A percentile compares a stretch with the other conserved stretches of the same genome.
phyloP scores from a whole-genome alignment of 2,329 filamentous ascomycete genomes.

The Aspergillus sp. region DNA sequence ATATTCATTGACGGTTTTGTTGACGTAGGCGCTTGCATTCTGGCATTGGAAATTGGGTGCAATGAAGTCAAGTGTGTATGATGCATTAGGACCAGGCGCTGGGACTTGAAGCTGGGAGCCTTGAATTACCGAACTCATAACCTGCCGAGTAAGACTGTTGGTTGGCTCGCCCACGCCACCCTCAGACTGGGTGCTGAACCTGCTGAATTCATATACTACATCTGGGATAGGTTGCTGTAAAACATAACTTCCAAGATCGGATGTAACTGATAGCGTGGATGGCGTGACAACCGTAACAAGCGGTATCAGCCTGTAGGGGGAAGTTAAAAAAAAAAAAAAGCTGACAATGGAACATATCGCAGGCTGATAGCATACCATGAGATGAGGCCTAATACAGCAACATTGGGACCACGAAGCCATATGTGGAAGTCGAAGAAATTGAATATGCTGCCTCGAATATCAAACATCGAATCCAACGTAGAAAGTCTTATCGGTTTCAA shows the following conservation, averaged over 20 bases:
- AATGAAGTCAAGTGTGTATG: background rate
- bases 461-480: constrained; percentile 4
- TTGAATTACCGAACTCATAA: background rate
- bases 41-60: background rate
- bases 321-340: too few relatives aligned
- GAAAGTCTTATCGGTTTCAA: background rate
- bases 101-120: background rate
- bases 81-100: background rate
- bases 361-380: background rate
- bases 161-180: background rate
- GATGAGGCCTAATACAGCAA: background rate
- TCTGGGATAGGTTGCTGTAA: background rate
- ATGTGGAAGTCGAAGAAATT: constrained; percentile 2
- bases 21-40: background rate
- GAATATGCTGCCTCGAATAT: constrained; percentile 6
- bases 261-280: background rate
- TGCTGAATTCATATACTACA: background rate
- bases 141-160: background rate
- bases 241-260: background rate
- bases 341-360: background rate
- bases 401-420: background rate
- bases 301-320: background rate
- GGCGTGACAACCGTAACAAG: constrained; percentile 4
- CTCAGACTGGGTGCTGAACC: background rate
- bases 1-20: background rate